phyloP scores from a whole-genome alignment of 345 rosid genomes.

The Aquilaria yunnanensis region DNA sequence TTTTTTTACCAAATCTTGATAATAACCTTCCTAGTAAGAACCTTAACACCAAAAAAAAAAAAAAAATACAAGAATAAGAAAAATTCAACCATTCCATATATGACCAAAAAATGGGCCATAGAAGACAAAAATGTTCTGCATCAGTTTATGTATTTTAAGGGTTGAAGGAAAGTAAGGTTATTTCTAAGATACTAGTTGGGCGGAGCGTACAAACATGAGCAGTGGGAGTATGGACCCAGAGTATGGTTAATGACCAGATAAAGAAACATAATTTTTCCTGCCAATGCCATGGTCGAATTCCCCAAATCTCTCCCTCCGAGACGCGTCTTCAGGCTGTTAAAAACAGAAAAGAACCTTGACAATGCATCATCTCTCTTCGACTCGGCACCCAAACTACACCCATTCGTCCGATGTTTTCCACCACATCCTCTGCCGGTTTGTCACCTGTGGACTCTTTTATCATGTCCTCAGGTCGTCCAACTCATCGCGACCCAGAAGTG shows the following conservation, averaged over 20 bases:
- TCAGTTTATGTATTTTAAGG: too few species aligned
- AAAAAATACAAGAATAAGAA: too few species aligned
- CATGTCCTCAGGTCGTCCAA: conserved; percentile 50
- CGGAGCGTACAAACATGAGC: too few species aligned
- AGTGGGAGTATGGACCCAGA: too few species aligned
- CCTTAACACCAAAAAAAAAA: too few species aligned
- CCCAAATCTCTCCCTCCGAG: conserved; percentile 47
- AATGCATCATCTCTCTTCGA: conserved; percentile 60
- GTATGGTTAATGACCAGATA: conserved; percentile 3
- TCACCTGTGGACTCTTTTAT: conserved; percentile 31
- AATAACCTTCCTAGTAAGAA: too few species aligned
- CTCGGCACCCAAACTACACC: conserved; percentile 45
- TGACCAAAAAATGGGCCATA: too few species aligned
- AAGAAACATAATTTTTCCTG: conserved; percentile 48
- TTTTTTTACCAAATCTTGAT: too few species aligned
- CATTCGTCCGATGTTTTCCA: conserved; percentile 64
- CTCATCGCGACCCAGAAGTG: conserved; percentile 50
- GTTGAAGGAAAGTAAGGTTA: too few species aligned
- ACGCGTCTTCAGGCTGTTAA: conserved; percentile 56
- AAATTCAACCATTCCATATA: too few species aligned
- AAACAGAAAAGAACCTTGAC: conserved; percentile 42
- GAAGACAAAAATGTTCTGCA: too few species aligned
- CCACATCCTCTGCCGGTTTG: conserved; percentile 73
- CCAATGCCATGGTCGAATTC: conserved; percentile 56
- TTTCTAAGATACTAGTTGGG: too few species aligned